phyloP scores from a whole-genome alignment of 2,329 filamentous ascomycete species.

The Paraphaeosphaeria sporulosa region DNA sequence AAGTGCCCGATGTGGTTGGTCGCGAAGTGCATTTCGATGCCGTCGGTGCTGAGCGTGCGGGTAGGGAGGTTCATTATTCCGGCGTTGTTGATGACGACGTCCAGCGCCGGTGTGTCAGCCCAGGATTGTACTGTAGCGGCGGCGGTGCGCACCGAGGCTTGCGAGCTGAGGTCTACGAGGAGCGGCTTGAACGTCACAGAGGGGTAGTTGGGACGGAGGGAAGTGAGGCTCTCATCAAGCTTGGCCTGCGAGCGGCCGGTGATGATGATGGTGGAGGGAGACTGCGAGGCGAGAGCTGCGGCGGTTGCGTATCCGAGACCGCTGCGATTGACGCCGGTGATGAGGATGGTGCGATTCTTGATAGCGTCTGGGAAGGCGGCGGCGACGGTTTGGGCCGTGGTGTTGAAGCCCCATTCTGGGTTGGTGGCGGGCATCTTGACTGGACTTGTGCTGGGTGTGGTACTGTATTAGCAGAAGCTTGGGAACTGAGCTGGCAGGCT shows the following conservation, averaged over 20 bases:
- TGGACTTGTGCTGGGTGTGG: background rate
- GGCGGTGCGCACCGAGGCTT: constrained; percentile 37
- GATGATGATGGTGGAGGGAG: constrained; percentile 21
- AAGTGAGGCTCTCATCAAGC: constrained; percentile 41
- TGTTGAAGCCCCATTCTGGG: constrained; percentile 10
- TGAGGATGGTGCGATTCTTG: constrained; percentile 15
- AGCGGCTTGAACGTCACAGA: constrained; percentile 35
- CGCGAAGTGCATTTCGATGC: constrained; percentile 54
- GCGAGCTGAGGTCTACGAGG: constrained; percentile 42
- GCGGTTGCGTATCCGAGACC: constrained; percentile 10
- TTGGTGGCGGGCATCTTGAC: constrained; percentile 5
- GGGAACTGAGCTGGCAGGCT: background rate
- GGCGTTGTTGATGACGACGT: constrained; percentile 51
- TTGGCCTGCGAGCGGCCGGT: constrained; percentile 51
- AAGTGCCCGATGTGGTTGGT: constrained; percentile 56
- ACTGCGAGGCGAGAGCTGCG: constrained; percentile 1
- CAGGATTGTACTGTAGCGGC: constrained; percentile 29
- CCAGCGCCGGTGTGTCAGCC: constrained; percentile 33
- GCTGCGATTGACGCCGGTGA: constrained; percentile 9
- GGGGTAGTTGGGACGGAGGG: constrained; percentile 38
- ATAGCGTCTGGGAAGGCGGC: constrained; percentile 17
- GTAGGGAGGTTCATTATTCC: constrained; percentile 11
- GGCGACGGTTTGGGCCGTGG: constrained; percentile 18
- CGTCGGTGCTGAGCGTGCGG: constrained; percentile 41
- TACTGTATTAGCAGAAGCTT: background rate